These are phyloP conservation scores for Tubosaeta brunneosetosa DNA, from an alignment of 768 basidiomycete species.

Conservation along the genomic window DNA sequence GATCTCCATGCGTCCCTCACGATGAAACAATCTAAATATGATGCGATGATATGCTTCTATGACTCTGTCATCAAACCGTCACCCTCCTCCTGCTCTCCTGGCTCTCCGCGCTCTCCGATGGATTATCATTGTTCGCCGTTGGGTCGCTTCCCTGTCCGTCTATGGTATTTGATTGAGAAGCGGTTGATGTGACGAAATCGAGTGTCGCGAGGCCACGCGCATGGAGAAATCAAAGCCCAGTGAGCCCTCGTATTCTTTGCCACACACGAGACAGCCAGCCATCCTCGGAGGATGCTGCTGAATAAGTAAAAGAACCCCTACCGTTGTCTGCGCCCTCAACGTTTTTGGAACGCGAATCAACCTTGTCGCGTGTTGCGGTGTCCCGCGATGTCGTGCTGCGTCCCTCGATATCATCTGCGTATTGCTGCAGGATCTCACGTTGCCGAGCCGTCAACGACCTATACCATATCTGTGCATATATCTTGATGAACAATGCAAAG, in stretches of 20 bases:
- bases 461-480: constrained; percentile 8
- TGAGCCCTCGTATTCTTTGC: constrained; percentile 65
- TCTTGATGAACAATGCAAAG: background rate
- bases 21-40: constrained; percentile 17
- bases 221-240: constrained; percentile 62
- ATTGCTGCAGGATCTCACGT: constrained; percentile 81
- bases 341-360: constrained; percentile 18
- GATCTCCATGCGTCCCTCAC: constrained; percentile 16
- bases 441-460: constrained; percentile 84
- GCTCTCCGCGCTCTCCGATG: constrained; percentile 39
- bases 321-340: constrained; percentile 46
- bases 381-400: constrained; percentile 27
- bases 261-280: constrained; percentile 68
- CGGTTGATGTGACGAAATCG: constrained; percentile 18
- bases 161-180: constrained; percentile 31
- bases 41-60: constrained; percentile 30
- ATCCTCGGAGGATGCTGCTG: constrained; percentile 49
- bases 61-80: constrained; percentile 34
- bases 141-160: constrained; percentile 17
- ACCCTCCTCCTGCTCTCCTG: constrained; percentile 45
- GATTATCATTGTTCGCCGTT: constrained; percentile 27
- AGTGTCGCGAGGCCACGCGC: constrained; percentile 36
- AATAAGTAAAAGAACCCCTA: constrained; percentile 66
- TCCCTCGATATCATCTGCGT: constrained; percentile 91
- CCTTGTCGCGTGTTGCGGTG: constrained; percentile 13